Base-by-base conservation (phyloP, 106 monocot genomes). In the Dendrobium officinale region DNA sequence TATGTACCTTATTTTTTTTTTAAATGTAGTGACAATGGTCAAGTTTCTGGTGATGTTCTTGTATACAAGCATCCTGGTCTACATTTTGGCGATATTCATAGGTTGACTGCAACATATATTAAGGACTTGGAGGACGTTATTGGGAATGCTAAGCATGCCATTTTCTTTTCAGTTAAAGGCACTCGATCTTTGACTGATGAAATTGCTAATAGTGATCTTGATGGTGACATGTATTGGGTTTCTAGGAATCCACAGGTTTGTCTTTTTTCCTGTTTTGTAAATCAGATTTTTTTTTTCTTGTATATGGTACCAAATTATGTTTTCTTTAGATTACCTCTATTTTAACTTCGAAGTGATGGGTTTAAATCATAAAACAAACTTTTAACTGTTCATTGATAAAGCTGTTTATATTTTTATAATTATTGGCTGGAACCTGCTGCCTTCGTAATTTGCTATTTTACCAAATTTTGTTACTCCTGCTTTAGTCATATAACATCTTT, bases 191-290 rank as follows among this genome's bases (percentile, higher is more conserved):
- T 95, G 75, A 82, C 87, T 31, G 92, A 95, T 85, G 94, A 95
- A 73, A 92, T 95, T 85, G 94, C 94, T 5, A 87, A 88, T 47
- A 85, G 94, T 83, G 92, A 95, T 85, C 87, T 85, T 77, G 94
- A 95, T 84, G 94, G 94, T 42, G 94, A 95, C 54, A 80, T 88
- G 33, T 95, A 95, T 73, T 95, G 94, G 94, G 85, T 95, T 27
- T 95, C 90, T 18, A 86, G 80, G 80, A 90, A 95, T 31, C 80
- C 84, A 78, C 79, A 88, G 94, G 94, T 92, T 45, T 44, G 33
- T 16, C 70, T 15, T 70, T 70, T 33, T 70, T 70, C 15, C 10
- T 31, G 37, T 70, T 70, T 70, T 70, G 70, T 70, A 61, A 22
- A 22, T 22, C 6, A 22, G 61, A 20, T 1, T 61, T 61, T 7